Conservation (phyloP, 768 basidiomycete genomes). For the Polyporus arcularius region DNA sequence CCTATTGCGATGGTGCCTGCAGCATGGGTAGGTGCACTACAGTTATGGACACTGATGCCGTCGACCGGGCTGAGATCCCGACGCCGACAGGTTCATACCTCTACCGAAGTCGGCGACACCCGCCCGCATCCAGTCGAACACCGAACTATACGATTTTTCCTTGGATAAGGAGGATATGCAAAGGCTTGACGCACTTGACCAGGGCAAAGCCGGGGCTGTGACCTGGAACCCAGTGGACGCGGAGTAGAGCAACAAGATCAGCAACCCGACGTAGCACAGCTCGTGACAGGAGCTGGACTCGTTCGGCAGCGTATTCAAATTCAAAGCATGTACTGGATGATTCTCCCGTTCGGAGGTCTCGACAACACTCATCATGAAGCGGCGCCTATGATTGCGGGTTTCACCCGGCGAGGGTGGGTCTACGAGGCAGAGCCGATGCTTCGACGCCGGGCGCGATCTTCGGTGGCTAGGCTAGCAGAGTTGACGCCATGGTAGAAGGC, state of each 20-base stretch:
- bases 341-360: no score
- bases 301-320: not conserved
- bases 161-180: slow-evolving; percentile 45
- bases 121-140: slow-evolving; percentile 44
- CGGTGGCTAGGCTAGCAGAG: no score
- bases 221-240: slow-evolving; percentile 51
- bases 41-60: not conserved
- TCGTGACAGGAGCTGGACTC: not conserved
- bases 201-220: slow-evolving; percentile 44
- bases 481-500: no score
- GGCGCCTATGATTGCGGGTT: not conserved
- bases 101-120: slow-evolving; percentile 51
- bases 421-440: no score
- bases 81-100: slow-evolving; percentile 40
- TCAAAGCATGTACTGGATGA: not conserved
- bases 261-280: not conserved
- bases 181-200: slow-evolving; percentile 44
- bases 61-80: slow-evolving; percentile 1
- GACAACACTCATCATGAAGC: no score
- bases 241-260: not conserved
- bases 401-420: not conserved
- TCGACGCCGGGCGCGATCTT: no score
- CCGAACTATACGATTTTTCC: slow-evolving; percentile 47
- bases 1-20: slow-evolving; percentile 88
- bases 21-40: slow-evolving; percentile 58